Percentiles rank a stretch among this genome's conserved stretches.
Evolutionary conservation across 306 rosid species (phyloP).

Genomic region (Gastrolobium bilobum): DNA sequence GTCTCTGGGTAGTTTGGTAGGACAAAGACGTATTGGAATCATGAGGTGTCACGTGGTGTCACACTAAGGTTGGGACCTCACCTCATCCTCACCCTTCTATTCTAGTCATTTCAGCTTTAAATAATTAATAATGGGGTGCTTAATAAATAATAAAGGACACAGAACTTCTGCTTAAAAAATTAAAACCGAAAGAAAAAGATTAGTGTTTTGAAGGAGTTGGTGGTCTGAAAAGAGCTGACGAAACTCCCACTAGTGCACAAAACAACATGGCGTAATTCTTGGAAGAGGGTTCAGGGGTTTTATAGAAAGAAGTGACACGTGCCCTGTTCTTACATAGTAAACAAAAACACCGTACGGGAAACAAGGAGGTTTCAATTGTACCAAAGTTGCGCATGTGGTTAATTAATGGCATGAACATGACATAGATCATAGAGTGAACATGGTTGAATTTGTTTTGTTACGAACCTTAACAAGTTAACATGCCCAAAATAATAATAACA

Average conservation of each 20-base stretch:
- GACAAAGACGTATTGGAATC: conserved; percentile 49
- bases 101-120: conserved; percentile 27
- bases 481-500: conserved; percentile 13
- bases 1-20: conserved; percentile 43
- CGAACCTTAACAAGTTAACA: neutral
- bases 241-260: conserved; percentile 30
- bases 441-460: conserved; percentile 34
- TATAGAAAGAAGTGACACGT: conserved; percentile 50
- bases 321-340: neutral
- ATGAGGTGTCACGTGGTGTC: conserved; percentile 52
- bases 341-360: conserved; percentile 44
- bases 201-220: neutral
- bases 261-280: conserved; percentile 45
- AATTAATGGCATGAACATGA: neutral
- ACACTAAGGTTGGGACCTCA: conserved; percentile 47
- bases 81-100: conserved; percentile 4
- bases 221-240: conserved; percentile 45
- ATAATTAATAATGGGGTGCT: conserved; percentile 1
- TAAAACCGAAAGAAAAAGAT: neutral
- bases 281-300: conserved; percentile 39
- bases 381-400: conserved; percentile 31
- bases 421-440: neutral
- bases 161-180: neutral
- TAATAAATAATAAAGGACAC: neutral
- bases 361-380: conserved; percentile 32